Base-by-base conservation (phyloP, 306 rosid species). In the Herpetospermum pedunculosum region DNA sequence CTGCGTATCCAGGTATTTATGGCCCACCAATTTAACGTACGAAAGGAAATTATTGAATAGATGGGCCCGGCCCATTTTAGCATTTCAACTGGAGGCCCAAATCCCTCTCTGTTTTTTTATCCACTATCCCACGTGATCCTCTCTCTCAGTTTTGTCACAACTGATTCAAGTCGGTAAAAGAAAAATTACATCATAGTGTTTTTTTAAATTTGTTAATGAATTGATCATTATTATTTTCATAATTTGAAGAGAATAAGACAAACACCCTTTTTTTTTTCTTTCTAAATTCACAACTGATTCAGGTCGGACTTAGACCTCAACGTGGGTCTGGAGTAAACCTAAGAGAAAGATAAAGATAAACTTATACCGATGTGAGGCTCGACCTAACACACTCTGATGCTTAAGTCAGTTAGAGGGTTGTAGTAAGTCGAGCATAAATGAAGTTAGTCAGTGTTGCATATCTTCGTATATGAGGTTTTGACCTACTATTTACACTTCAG, bases 81-180 rank as follows among this genome's bases (percentile, higher is more conserved):
- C 2, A 43, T 23, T 68, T 43, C 38, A 23, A 25, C 43, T 68
- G 8, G 35, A 68, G 73, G 73, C 73, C 73, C 73, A 68, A 68
- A 68, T 25, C 21, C 23, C 23, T 1, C 48, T 35, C 73, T 68
- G 53, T 13, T 43, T 37, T 37, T 25, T 43, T 43, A 3, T 65
- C 37, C 73, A 68, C 38, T 26, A 68, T 40, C 53, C 12, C 54
- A 41, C 73, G 54, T 43, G 37, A 14, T 43, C 30, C 30, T 38
- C 73, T 37, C 72, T 68, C 73, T 25, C 73, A 68, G 25, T 23
- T 68, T 68, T 68, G 48, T 68, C 72, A 65, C 49, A 40, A 65
- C 72, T 12, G 2, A 21, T n/a, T 63, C 16, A 32, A 26, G 43
- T 60, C 43, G 26, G 68, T 60, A 32, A 60, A 25, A 25, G 0